Evolutionary conservation across 805 yeast species (phyloP).

Genomic region (Metschnikowia continentalis): DNA sequence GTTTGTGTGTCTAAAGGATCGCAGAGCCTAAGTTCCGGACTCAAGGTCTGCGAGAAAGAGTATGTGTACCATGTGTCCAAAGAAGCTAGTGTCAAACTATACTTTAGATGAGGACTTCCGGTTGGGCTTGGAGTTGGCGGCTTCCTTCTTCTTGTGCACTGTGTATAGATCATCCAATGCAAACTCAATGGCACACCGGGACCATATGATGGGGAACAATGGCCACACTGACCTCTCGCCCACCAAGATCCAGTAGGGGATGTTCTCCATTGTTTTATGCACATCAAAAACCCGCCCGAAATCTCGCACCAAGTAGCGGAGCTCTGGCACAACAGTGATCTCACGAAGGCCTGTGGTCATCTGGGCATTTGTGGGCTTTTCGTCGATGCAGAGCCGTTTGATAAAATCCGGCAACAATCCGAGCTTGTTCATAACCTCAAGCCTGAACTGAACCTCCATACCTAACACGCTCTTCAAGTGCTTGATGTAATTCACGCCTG

Average conservation of each 20-base stretch:
- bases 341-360: constrained; percentile 62
- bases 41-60: constrained; percentile 51
- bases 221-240: constrained; percentile 97
- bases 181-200: constrained; percentile 86
- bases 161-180: constrained; percentile 73
- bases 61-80: constrained; percentile 56
- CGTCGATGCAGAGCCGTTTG: constrained; percentile 80
- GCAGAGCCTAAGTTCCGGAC: constrained; percentile 19
- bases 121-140: neutral
- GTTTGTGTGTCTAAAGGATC: constrained; percentile 59
- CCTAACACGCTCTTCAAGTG: constrained; percentile 53
- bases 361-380: constrained; percentile 65
- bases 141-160: constrained; percentile 30
- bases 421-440: constrained; percentile 71
- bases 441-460: constrained; percentile 79
- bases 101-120: constrained; percentile 31
- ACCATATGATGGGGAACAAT: constrained; percentile 73
- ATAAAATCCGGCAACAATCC: constrained; percentile 69
- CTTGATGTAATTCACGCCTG: constrained; percentile 29
- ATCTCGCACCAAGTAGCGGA: constrained; percentile 64
- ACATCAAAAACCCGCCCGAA: constrained; percentile 77
- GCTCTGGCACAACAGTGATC: constrained; percentile 85
- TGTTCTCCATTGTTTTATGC: constrained; percentile 62
- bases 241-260: constrained; percentile 82
- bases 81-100: constrained; percentile 47